Conservation (phyloP, 352 stramenopile species). For the Globisporangium irregulare region DNA sequence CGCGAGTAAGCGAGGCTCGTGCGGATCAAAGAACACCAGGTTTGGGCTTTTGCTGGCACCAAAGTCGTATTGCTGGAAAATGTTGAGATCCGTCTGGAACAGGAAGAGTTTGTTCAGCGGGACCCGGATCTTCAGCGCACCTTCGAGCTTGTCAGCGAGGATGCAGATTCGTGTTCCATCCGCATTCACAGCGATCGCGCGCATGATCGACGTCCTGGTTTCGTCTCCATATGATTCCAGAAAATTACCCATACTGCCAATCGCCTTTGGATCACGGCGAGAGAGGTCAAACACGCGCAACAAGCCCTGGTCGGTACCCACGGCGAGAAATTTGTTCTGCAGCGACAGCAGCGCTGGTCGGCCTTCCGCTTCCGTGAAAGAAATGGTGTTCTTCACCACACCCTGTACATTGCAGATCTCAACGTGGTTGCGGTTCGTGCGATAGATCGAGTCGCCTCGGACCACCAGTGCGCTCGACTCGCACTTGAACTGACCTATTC, state of each 20-base stretch:
- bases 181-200: slow-evolving; percentile 79
- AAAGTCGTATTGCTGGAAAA: slow-evolving; percentile 90
- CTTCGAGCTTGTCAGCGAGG: slow-evolving; percentile 75
- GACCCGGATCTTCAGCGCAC: slow-evolving; percentile 74
- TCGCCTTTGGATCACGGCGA: slow-evolving; percentile 78
- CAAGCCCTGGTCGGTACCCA: slow-evolving; percentile 81
- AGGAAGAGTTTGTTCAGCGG: slow-evolving; percentile 87
- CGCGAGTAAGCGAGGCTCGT: slow-evolving; percentile 84
- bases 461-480: slow-evolving; percentile 68
- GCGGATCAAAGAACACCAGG: slow-evolving; percentile 88
- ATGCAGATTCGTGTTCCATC: slow-evolving; percentile 90
- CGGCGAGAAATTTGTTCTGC: slow-evolving; percentile 89
- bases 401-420: slow-evolving; percentile 88
- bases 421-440: slow-evolving; percentile 79
- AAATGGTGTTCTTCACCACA: slow-evolving; percentile 84
- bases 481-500: slow-evolving; percentile 71
- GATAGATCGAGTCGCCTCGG: slow-evolving; percentile 86
- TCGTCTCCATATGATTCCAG: slow-evolving; percentile 52
- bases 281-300: slow-evolving; percentile 89
- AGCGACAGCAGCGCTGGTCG: slow-evolving; percentile 76
- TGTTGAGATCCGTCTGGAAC: slow-evolving; percentile 89
- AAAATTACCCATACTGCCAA: slow-evolving; percentile 84
- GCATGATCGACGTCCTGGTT: slow-evolving; percentile 51
- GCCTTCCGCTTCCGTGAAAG: slow-evolving; percentile 90
- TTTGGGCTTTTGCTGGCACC: slow-evolving; percentile 62